Base-by-base conservation (phyloP, 768 basidiomycete genomes). In the Russula sp. region DNA sequence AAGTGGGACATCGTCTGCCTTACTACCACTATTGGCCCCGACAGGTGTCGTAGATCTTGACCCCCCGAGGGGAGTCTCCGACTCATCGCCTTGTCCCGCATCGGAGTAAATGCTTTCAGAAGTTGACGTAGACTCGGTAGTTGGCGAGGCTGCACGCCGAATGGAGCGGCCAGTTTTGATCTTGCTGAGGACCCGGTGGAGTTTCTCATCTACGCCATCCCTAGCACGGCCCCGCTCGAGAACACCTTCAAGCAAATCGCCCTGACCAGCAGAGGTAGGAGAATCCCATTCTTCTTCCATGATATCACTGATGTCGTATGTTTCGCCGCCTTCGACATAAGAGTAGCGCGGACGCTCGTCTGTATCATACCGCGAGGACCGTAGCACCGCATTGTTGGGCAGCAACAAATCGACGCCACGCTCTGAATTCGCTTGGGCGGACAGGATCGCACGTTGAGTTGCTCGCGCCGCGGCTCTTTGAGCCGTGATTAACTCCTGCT, bases 311-410 rank as follows among this genome's bases (percentile, higher is more conserved):
- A 98, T 93, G 72, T 98, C 96, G 69, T 86, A 89, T 0, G 88
- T 88, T 74, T 91, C 91, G 2, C 94, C 96, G 64, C 94, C 92
- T 64, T 93, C 87, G 45, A 98, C 88, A 71, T 93, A 98, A 42
- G 95, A 97, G 72, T 99, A 99, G 0, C 95, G 86, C 75, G 93
- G 87, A 49, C 79, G 77, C 65, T 91, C 88, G 45, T 81, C 83
- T 6, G 74, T 70, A 22, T 91, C 83, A 65, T 86, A 84, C 7
- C 92, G 79, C 7, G 89, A 85, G 68, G 92, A 94, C 35, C 96
- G 87, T 10, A 98, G 79, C 69, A 90, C 83, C 0, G 85, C 90
- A 63, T 89, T 89, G 6, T 91, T 90, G 2, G 90, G 90, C 2
- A 98, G 76, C 9, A 93, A 74, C 14, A 99, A 83, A 66, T 98